Conservation (phyloP, 164 flowering plant genomes). For the Vitis riparia region DNA sequence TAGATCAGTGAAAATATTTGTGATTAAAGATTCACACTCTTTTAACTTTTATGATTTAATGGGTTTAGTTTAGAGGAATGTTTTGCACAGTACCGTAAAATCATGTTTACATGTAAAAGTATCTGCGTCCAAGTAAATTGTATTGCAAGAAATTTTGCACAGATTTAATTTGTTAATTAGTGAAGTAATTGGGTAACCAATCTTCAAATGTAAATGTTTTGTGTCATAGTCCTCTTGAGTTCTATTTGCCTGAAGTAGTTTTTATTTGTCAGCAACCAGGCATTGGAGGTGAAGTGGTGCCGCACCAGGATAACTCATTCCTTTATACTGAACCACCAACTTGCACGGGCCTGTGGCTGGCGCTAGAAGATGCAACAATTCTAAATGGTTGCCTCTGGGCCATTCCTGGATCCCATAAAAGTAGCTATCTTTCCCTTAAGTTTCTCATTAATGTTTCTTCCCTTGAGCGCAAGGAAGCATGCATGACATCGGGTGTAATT, state of each 20-base stretch:
- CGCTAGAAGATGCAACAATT: conserved; percentile 87
- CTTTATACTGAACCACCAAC: conserved; percentile 83
- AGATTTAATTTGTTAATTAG: no score
- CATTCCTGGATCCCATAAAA: conserved; percentile 92
- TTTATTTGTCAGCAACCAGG: conserved; percentile 86
- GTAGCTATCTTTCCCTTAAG: conserved; percentile 29
- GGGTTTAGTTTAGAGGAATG: no score
- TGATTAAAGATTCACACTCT: no score
- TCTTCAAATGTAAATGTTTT: no score
- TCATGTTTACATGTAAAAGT: no score
- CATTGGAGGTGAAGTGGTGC: conserved; percentile 97
- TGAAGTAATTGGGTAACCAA: no score
- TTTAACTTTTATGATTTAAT: no score
- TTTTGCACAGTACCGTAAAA: no score
- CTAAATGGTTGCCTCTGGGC: conserved; percentile 96
- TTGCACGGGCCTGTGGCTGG: conserved; percentile 95
- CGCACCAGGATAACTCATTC: conserved; percentile 96
- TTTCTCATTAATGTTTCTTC: background rate
- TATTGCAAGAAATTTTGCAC: no score
- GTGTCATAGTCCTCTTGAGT: no score
- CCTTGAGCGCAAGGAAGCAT: background rate
- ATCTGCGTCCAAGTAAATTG: no score
- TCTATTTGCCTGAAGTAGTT: background rate
- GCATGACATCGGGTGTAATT: background rate
- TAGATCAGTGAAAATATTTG: no score